phyloP scores from a whole-genome alignment of 2,329 filamentous ascomycete genomes.

The Sporothrix globosa region DNA sequence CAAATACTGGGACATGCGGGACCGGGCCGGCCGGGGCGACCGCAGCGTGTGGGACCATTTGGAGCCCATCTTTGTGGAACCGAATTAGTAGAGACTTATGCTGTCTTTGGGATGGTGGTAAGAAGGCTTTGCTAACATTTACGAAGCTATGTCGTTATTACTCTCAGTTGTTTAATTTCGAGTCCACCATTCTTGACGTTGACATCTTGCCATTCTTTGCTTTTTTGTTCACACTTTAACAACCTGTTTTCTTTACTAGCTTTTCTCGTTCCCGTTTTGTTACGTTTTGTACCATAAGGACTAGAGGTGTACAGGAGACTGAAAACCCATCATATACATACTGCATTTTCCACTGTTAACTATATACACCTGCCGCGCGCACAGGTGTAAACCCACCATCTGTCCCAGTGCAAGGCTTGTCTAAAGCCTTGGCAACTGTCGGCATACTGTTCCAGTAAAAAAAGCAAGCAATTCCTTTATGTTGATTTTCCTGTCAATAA shows the following conservation, averaged over 20 bases:
- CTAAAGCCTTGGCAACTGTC: conserved; percentile 16
- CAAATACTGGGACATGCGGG: conserved; percentile 80
- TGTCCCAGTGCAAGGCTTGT: background rate
- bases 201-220: background rate
- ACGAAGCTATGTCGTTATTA: background rate
- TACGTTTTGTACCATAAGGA: conserved; percentile 16
- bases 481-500: too few species aligned
- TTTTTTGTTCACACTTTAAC: conserved; percentile 8
- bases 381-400: background rate
- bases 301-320: conserved; percentile 21
- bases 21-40: conserved; percentile 65
- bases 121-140: background rate
- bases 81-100: background rate
- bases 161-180: background rate
- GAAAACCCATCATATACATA: conserved; percentile 11
- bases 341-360: background rate
- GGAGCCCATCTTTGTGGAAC: conserved; percentile 67
- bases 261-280: background rate
- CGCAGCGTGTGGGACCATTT: conserved; percentile 66
- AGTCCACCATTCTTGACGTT: background rate
- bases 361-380: background rate
- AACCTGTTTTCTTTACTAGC: background rate
- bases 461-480: background rate
- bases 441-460: background rate
- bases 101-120: background rate